Evolutionary conservation across 164 flowering plant species (phyloP), one percentile per base, ranked within the genome.

Genomic region (Stephania japonica): DNA sequence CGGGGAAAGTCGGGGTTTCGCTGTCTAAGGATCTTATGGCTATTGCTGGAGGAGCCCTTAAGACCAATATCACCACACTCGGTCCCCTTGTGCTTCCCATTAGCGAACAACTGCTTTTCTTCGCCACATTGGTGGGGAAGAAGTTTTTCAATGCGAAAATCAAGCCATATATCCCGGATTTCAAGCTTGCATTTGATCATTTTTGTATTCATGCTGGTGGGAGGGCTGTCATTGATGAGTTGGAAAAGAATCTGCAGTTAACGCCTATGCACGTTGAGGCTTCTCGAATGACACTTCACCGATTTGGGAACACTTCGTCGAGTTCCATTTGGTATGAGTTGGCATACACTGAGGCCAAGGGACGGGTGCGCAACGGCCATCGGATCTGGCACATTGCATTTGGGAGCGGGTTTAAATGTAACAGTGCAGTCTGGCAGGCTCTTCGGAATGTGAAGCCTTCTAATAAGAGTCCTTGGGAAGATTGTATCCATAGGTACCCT

Each of bases 201-300:
- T 90, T 91, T 79, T 91, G 97, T 75, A 87, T 91, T 3, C 97
- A 91, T 67, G 97, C 97, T 0, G 97, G 97, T 1, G 97, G 97
- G 2, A 80, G 93, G 72, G 97, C 90, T 11, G 97, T 91, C 79
- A 91, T 91, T 43, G 97, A 91, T 75, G 97, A 89, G 83, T 86
- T 91, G 18, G 97, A 91, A 89, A 89, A 88, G 87, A 91, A 87
- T 67, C 61, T 91, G 76, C 89, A 89, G 78, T 85, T 91, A 27
- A 61, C 64, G 7, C 86, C 85, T 0, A 67, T 2, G 16, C 92
- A 91, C 75, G 94, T 90, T 5, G 97, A 91, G 81, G 89, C 97
- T 0, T 90, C 94, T 6, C 67, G 97, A 49, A 88, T 88, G 97
- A 85, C 92, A 19, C 84, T 91, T 23, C 93, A 89, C 67, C 82